Evolutionary conservation across 2,329 filamentous ascomycete species (phyloP).

Genomic region (Penicillium decumbens): DNA sequence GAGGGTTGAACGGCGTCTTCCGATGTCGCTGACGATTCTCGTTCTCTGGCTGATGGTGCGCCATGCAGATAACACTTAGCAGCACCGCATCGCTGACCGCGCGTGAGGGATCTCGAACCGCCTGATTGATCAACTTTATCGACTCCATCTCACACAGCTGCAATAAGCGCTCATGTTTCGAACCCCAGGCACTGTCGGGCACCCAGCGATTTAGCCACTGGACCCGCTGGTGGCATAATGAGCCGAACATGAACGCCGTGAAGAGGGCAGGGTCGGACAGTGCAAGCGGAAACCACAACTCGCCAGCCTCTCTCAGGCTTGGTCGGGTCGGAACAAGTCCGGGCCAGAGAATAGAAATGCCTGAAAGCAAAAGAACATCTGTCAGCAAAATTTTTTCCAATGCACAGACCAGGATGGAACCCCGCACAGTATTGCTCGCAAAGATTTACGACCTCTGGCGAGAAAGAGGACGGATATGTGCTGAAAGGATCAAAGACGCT

Average conservation of each 20-base stretch:
- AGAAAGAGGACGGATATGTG: slow-evolving; percentile 22
- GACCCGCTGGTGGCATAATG: slow-evolving; percentile 32
- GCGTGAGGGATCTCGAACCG: slow-evolving; percentile 29
- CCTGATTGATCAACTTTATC: slow-evolving; percentile 34
- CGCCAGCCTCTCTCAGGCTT: slow-evolving; percentile 3
- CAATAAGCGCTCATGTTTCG: slow-evolving; percentile 23
- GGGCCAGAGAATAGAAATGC: slow-evolving; percentile 28
- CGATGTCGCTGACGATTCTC: slow-evolving; percentile 8
- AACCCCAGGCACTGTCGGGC: slow-evolving; percentile 17
- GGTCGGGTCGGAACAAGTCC: slow-evolving; percentile 20
- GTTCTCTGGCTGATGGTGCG: slow-evolving; percentile 28
- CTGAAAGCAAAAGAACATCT: slow-evolving; percentile 6
- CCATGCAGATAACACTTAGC: slow-evolving; percentile 36
- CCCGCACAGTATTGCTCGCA: slow-evolving; percentile 26
- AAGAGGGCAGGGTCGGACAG: slow-evolving; percentile 29
- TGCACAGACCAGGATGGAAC: background rate
- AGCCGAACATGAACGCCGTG: slow-evolving; percentile 30
- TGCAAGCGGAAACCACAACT: slow-evolving; percentile 30
- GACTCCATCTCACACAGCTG: slow-evolving; percentile 31
- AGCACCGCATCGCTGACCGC: slow-evolving; percentile 35
- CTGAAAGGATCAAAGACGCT: slow-evolving; percentile 27
- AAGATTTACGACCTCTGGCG: slow-evolving; percentile 21
- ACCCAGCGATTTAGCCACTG: slow-evolving; percentile 28
- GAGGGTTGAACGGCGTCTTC: slow-evolving; percentile 31
- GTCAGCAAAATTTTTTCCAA: background rate